Base-by-base conservation (phyloP, 2,329 filamentous ascomycete species). In the Passalora sequoiae region DNA sequence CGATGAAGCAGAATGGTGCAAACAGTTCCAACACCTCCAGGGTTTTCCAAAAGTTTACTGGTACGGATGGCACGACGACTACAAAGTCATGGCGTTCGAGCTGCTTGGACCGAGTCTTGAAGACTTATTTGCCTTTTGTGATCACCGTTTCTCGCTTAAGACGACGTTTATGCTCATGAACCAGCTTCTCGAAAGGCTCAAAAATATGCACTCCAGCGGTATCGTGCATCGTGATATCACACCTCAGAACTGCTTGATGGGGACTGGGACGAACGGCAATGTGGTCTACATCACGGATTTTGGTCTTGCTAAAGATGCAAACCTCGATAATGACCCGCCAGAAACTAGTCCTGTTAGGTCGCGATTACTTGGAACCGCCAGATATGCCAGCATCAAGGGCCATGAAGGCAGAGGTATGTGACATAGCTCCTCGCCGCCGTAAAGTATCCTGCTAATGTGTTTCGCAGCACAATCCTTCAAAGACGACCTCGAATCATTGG, bases 401-500 rank as follows among this genome's bases (percentile, higher is more conserved):
- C 52, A 59, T 38, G 39, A 44, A 22, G 56, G 44, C 6, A 25
- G 39, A 30, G 44, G 51, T 56, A 33, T 41, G 47, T 40, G 27
- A 12, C 24, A 27, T 27, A 27, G 6, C 12, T 27, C 6, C 12
- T 27, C 24, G 24, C 6, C 24, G 24, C 6, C 24, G 6, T 6
- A 27, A 12, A 27, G 24, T 7, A 12, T 12, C 6, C 6, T 12
- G 24, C 24, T 27, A 27, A 27, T 12, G 24, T 27, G 12, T 27
- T 6, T 28, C 38, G 12, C 44, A 60, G 56, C 47, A 46, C 54
- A 61, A 48, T 59, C 51, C 24, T 54, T 44, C 45, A 45, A 44
- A 16, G 58, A 61, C 45, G 53, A 61, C 39, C 48, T 61, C 35
- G 58, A 60, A 44, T 58, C 56, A 31, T 44, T 60, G 10, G 51